Evolutionary conservation across 192 early-diverging fungal species (phyloP), one percentile per base, ranked within the genome.

Genomic region (Umbelopsis isabellina): DNA sequence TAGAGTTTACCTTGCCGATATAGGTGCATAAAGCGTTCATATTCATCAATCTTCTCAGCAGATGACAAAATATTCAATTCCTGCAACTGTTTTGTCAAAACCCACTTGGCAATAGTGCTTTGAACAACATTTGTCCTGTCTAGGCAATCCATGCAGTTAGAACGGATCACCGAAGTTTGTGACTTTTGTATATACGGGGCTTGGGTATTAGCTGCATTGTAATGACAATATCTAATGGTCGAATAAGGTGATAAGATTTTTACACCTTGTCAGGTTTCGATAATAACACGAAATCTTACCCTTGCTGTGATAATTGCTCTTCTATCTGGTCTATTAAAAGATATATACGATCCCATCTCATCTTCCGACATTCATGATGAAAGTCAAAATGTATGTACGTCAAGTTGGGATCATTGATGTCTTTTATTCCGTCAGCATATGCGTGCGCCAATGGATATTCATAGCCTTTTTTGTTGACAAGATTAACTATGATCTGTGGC

Each of bases 61-160:
- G 55, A 30, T 33, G 27, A 18, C 30, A 61, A 61, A 13, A 61
- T 61, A 13, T 35, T 8, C 7, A 61, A 30, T 25, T 61, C 23
- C n/a, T 61, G 55, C 27, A 99, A 82, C 83, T 97, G 93, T 52
- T 77, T 70, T 45, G 86, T 86, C 58, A 99, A 82, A 1, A 91
- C 76, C 51, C 76, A 80, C 27, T 90, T 85, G 13, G 96, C 94
- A 35, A 99, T 79, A 41, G 96, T 91, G 25, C 91, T 92, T 75
- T 99, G 98, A 20, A 98, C 96, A 23, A 99, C 97, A 74, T 99
- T 99, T 33, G 98, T 99, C 72, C 98, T 91, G 75, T 99, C 98
- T 44, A 99, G 81, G 77, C 98, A 99, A 82, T 99, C 98, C 92
- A 99, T 97, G 80, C 98, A 99, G 79, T 99, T 99, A 2, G 96